Evolutionary conservation across 768 basidiomycete genomes (phyloP).

Genomic region (Termitomyces sp.): DNA sequence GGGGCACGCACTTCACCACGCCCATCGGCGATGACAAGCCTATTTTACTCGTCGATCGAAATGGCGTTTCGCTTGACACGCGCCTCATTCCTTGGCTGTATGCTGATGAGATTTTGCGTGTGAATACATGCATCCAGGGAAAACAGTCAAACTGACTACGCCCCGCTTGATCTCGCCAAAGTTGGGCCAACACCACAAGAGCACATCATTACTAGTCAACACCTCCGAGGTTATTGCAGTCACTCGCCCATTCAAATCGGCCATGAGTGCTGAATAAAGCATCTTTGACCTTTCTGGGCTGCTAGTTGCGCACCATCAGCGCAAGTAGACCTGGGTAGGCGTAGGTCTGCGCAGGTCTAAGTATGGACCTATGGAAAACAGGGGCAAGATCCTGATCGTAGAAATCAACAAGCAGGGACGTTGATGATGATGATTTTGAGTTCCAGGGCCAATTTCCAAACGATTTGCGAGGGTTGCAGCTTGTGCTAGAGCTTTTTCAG

Average conservation of each 20-base stretch:
- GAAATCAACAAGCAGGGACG: neutral
- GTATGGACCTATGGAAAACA: neutral
- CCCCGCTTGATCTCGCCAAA: neutral
- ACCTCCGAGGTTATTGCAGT: neutral
- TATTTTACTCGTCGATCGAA: neutral
- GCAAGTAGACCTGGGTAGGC: no score
- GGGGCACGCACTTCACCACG: neutral
- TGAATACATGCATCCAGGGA: no score
- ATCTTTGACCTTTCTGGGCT: neutral
- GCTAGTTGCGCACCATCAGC: neutral
- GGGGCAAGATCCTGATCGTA: neutral
- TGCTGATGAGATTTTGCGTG: no score
- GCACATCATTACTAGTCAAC: neutral
- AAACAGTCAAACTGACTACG: no score
- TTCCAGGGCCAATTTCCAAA: conserved; percentile 7
- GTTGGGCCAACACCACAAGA: neutral
- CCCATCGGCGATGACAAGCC: neutral
- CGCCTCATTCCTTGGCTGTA: no score
- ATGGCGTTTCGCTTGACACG: no score
- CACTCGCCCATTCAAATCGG: neutral
- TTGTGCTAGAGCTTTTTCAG: conserved; percentile 6
- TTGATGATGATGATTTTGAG: neutral
- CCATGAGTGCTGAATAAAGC: neutral
- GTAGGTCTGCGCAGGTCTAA: no score
- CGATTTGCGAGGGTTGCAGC: neutral